Conservation (phyloP, 345 rosid genomes). For the Turnera subulata region DNA sequence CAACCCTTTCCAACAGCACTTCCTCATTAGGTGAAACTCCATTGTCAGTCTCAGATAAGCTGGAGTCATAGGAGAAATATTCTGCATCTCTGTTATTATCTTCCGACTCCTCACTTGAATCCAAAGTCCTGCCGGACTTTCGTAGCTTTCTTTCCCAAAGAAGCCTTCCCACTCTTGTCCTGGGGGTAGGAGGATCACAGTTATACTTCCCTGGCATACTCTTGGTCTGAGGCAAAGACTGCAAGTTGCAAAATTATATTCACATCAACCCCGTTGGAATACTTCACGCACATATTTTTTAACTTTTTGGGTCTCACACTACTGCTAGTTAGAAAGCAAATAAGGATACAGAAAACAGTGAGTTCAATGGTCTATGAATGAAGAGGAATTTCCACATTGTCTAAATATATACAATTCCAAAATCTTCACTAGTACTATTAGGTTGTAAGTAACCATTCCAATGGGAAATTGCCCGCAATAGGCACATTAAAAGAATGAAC, state of each 20-base stretch:
- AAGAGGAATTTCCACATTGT: not conserved
- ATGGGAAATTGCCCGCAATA: no score
- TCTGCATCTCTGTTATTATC: slow-evolving; percentile 25
- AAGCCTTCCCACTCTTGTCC: slow-evolving; percentile 50
- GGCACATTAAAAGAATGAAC: not conserved
- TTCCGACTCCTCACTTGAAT: slow-evolving; percentile 20
- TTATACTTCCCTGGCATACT: slow-evolving; percentile 38
- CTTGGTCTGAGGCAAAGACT: slow-evolving; percentile 25
- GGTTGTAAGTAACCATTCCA: no score
- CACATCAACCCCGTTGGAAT: not conserved
- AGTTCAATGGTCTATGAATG: no score
- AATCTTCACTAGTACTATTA: no score
- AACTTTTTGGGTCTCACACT: no score
- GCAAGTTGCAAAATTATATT: slow-evolving; percentile 10
- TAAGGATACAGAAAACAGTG: no score
- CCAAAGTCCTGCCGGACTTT: slow-evolving; percentile 28
- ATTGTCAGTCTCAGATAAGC: slow-evolving; percentile 23
- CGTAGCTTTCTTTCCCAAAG: slow-evolving; percentile 48
- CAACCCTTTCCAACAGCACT: slow-evolving; percentile 17
- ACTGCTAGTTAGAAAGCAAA: no score
- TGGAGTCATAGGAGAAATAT: slow-evolving; percentile 15
- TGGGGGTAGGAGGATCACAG: slow-evolving; percentile 35
- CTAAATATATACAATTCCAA: no score
- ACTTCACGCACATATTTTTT: no score
- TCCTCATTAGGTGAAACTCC: slow-evolving; percentile 25